Percentiles rank a stretch among this genome's conserved stretches.
These are phyloP conservation scores for Fusarium papillatum DNA, from an alignment of 2,329 filamentous ascomycete genomes.

Conservation along the genomic window DNA sequence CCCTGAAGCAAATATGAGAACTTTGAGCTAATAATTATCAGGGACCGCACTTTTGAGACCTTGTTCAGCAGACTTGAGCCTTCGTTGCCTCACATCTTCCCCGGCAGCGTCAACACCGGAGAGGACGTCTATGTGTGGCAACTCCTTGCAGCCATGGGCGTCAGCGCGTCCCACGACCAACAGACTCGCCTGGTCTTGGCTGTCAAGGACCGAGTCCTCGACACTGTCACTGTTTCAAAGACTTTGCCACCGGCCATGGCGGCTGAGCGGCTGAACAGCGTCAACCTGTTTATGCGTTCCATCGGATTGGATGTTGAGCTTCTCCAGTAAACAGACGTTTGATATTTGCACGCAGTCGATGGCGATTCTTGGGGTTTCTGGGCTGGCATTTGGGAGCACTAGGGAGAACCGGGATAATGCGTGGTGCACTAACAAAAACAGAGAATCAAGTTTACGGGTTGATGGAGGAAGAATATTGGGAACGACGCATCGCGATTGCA, in stretches of 20 bases:
- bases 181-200: slow-evolving; percentile 95
- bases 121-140: slow-evolving; percentile 99
- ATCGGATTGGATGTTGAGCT: slow-evolving; percentile 98
- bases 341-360: slow-evolving; percentile 32
- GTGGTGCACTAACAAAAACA: slow-evolving; percentile 24
- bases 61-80: slow-evolving; percentile 92
- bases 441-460: slow-evolving; percentile 27
- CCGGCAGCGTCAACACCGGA: slow-evolving; percentile 87
- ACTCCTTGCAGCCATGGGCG: slow-evolving; percentile 94
- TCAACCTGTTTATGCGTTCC: slow-evolving; percentile 98
- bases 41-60: slow-evolving; percentile 83
- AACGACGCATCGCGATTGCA: slow-evolving; percentile 21
- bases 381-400: slow-evolving; percentile 42
- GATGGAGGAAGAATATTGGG: slow-evolving; percentile 38
- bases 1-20: neutral
- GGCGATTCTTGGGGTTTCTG: slow-evolving; percentile 44
- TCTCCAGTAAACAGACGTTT: slow-evolving; percentile 54
- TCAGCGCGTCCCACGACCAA: slow-evolving; percentile 93
- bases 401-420: slow-evolving; percentile 35
- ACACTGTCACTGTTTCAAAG: slow-evolving; percentile 91
- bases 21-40: slow-evolving; percentile 54
- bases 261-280: slow-evolving; percentile 86
- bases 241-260: slow-evolving; percentile 90
- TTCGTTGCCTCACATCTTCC: slow-evolving; percentile 88
- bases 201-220: slow-evolving; percentile 98